Conservation (phyloP, 495 filamentous ascomycete species). For the Penicillium lividum region DNA sequence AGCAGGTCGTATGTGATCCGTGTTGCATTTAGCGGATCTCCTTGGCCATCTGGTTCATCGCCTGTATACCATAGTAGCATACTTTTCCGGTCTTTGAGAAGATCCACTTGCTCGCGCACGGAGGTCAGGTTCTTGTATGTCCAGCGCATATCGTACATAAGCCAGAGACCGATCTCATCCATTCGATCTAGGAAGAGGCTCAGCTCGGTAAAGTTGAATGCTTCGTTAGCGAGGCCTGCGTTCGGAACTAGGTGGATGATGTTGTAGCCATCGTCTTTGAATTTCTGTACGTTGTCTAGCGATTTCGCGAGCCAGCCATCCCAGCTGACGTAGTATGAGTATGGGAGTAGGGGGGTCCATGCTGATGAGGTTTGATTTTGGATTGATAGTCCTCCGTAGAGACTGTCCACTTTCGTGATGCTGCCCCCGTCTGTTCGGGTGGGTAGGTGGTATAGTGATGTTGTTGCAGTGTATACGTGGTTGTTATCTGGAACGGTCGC, state of each 20-base stretch:
- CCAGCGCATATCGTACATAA: slow-evolving; percentile 66
- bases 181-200: slow-evolving; percentile 54
- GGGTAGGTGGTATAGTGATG: slow-evolving; percentile 57
- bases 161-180: slow-evolving; percentile 57
- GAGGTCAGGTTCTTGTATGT: slow-evolving; percentile 58
- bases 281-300: slow-evolving; percentile 30
- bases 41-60: slow-evolving; percentile 70
- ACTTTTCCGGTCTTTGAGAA: slow-evolving; percentile 51
- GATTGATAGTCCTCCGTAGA: slow-evolving; percentile 54
- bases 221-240: slow-evolving; percentile 23
- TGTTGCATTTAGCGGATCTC: slow-evolving; percentile 55
- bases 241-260: slow-evolving; percentile 54
- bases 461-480: slow-evolving; percentile 41
- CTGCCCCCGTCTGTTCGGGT: slow-evolving; percentile 55
- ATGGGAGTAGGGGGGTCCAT: slow-evolving; percentile 58
- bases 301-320: slow-evolving; percentile 51
- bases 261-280: slow-evolving; percentile 55
- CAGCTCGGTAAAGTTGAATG: slow-evolving; percentile 38
- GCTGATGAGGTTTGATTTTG: slow-evolving; percentile 38
- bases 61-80: slow-evolving; percentile 66
- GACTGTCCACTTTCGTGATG: slow-evolving; percentile 61
- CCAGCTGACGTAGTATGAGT: slow-evolving; percentile 64
- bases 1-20: slow-evolving; percentile 46
- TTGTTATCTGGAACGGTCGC: slow-evolving; percentile 16
- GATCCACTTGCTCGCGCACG: slow-evolving; percentile 52